These are phyloP conservation scores for Leptomonas seymouri DNA, from an alignment of 208 protist species.

Conservation along the genomic window DNA sequence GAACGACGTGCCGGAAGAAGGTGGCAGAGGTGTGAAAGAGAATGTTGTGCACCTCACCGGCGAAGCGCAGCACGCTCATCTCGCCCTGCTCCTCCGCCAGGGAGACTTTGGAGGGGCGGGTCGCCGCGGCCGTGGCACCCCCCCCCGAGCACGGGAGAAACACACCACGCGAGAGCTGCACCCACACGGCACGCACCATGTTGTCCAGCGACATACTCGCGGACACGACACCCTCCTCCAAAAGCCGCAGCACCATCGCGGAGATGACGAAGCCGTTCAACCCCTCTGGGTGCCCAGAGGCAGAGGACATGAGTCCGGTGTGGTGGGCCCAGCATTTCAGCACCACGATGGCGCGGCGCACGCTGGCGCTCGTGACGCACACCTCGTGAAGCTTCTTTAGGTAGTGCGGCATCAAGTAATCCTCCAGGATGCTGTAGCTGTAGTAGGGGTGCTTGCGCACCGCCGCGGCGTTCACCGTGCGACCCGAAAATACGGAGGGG, in stretches of 20 bases:
- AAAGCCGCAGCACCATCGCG: slow-evolving; percentile 66
- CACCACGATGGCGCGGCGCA: slow-evolving; percentile 76
- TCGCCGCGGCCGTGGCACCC: neutral
- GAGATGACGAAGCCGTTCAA: slow-evolving; percentile 82
- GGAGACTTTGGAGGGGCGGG: slow-evolving; percentile 28
- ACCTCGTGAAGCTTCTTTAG: slow-evolving; percentile 76
- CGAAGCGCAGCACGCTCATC: slow-evolving; percentile 67
- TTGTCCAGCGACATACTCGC: slow-evolving; percentile 79
- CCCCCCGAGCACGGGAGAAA: slow-evolving; percentile 27
- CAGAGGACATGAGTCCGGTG: slow-evolving; percentile 62
- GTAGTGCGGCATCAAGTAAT: slow-evolving; percentile 77
- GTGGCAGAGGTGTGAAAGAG: slow-evolving; percentile 70
- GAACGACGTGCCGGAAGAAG: slow-evolving; percentile 71
- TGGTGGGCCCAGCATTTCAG: slow-evolving; percentile 90
- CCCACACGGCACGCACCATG: slow-evolving; percentile 76
- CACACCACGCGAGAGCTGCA: slow-evolving; percentile 65
- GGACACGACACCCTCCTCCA: slow-evolving; percentile 74
- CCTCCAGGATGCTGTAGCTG: slow-evolving; percentile 81
- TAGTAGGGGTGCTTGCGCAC: slow-evolving; percentile 81
- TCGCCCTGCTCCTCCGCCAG: slow-evolving; percentile 54
- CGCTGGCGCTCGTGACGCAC: slow-evolving; percentile 50
- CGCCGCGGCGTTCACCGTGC: slow-evolving; percentile 54
- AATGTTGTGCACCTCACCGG: slow-evolving; percentile 75
- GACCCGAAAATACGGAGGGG: slow-evolving; percentile 46
- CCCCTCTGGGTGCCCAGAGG: slow-evolving; percentile 70